A percentile compares a stretch with the other conserved stretches of the same genome.
Evolutionary conservation across 768 basidiomycete genomes (phyloP).

Genomic region (Cystofilobasidium macerans): DNA sequence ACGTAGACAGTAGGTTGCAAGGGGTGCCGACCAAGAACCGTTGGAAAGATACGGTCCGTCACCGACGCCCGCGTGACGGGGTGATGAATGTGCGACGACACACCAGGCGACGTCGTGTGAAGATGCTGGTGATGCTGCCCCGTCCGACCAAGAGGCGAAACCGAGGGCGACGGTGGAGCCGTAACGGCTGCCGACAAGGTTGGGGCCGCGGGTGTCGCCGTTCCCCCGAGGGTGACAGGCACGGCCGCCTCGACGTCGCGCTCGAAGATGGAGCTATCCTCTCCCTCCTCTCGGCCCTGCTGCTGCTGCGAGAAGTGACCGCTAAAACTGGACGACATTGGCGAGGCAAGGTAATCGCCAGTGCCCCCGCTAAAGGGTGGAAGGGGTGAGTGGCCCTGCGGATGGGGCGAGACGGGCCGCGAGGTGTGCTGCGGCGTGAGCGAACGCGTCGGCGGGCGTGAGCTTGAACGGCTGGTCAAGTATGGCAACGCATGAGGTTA

Average conservation of each 20-base stretch:
- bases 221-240: not conserved
- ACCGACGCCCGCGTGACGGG: constrained; percentile 11
- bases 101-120: not conserved
- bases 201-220: not conserved
- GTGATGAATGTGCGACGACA: constrained; percentile 1
- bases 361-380: not conserved
- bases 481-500: too few species aligned
- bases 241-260: constrained; percentile 11
- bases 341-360: not conserved
- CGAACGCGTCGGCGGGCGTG: constrained; percentile 11
- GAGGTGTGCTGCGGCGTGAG: constrained; percentile 17
- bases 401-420: constrained; percentile 10
- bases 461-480: not conserved
- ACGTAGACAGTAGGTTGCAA: not conserved
- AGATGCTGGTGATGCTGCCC: too few species aligned
- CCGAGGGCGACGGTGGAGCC: not conserved
- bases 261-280: constrained; percentile 12
- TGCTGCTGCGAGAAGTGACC: not conserved
- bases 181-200: constrained; percentile 3
- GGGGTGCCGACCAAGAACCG: constrained; percentile 5
- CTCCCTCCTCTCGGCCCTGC: constrained; percentile 6
- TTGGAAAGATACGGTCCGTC: constrained; percentile 11
- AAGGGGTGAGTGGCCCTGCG: not conserved
- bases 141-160: not conserved
- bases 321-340: not conserved